A percentile compares a stretch with the other conserved stretches of the same genome.
phyloP scores from a whole-genome alignment of 371 early-diverging fungal genomes.

The Mucor circinelloides region DNA sequence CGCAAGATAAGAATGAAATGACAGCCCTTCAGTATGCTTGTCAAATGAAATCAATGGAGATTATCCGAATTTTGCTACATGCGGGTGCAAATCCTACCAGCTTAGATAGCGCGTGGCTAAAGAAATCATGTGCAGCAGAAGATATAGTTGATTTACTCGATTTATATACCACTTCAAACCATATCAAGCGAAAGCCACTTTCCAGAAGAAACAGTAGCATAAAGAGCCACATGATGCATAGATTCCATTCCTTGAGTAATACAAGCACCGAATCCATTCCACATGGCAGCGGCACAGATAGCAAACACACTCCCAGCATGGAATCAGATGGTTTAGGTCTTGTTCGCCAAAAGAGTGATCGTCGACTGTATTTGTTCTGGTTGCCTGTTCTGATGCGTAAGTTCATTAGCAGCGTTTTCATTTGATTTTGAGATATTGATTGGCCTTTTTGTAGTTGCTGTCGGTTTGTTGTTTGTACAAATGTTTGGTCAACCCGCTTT shows the following conservation, averaged over 20 bases:
- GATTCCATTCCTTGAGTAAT: conserved; percentile 25
- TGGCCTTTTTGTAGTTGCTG: conserved; percentile 5
- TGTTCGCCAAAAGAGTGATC: conserved; percentile 28
- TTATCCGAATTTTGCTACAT: conserved; percentile 51
- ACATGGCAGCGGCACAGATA: neutral
- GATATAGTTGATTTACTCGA: conserved; percentile 6
- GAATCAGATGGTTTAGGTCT: conserved; percentile 34
- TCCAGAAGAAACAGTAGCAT: conserved; percentile 16
- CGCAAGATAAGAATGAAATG: conserved; percentile 35
- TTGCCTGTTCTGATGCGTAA: conserved; percentile 38
- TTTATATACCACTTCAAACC: neutral
- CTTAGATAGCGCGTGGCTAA: neutral
- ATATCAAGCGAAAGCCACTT: conserved; percentile 4
- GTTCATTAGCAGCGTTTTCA: neutral
- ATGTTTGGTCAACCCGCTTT: conserved; percentile 9
- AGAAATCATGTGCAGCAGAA: neutral
- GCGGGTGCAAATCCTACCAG: conserved; percentile 64
- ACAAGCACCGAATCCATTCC: neutral
- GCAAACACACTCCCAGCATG: conserved; percentile 10
- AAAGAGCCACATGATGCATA: conserved; percentile 19
- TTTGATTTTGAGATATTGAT: neutral
- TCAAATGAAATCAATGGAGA: conserved; percentile 19
- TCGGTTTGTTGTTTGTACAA: conserved; percentile 15
- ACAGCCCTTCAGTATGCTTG: conserved; percentile 44
- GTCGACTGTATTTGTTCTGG: conserved; percentile 40